Base-by-base conservation (phyloP, 2,329 filamentous ascomycete species). In the Aspergillus transmontanensis region DNA sequence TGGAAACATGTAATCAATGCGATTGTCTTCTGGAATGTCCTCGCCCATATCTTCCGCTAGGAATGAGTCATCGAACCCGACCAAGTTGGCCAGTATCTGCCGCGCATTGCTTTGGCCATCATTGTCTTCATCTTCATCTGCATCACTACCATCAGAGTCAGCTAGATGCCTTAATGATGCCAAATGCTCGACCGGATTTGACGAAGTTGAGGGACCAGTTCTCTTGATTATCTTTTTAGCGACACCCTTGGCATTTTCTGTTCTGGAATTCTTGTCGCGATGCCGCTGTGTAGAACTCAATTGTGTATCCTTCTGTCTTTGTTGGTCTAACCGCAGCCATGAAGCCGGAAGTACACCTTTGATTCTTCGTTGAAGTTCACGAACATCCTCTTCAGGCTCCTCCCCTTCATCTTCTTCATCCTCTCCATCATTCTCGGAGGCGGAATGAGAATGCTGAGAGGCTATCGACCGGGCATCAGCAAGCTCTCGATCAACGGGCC, bases 301-400 rank as follows among this genome's bases (percentile, higher is more conserved):
- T 14, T 64, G 66, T 64, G 60, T 69, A 32, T 68, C 69, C 63
- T 64, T 69, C n/a, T 74, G 74, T 41, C 73, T 72, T 62, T 76
- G 75, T 55, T 74, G 72, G 65, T 82, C 75, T 55, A 83, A 71
- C 58, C 79, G 75, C 28, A 80, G 64, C 78, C 80, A 83, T 28
- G 82, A 84, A 6, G 82, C 82, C 21, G 82, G 82, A 28, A 84
- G 73, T 28, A 84, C 82, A 30, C 82, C 82, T 63, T 79, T 79
- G 14, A 82, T 83, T 57, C 68, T 77, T 32, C 79, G 78, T 55
- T 79, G 75, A 14, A 79, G 66, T 30, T 64, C 68, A 64, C 73
- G 71, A 12, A 82, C 68, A 56, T 72, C 70, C 48, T 64, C 64
- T 34, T 72, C 70, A 50, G 73, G 66, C 61, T 60, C 41, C 5